A percentile compares a stretch with the other conserved stretches of the same genome.
phyloP scores from a whole-genome alignment of 169 alveolate species.

The Plasmodium coatneyi region DNA sequence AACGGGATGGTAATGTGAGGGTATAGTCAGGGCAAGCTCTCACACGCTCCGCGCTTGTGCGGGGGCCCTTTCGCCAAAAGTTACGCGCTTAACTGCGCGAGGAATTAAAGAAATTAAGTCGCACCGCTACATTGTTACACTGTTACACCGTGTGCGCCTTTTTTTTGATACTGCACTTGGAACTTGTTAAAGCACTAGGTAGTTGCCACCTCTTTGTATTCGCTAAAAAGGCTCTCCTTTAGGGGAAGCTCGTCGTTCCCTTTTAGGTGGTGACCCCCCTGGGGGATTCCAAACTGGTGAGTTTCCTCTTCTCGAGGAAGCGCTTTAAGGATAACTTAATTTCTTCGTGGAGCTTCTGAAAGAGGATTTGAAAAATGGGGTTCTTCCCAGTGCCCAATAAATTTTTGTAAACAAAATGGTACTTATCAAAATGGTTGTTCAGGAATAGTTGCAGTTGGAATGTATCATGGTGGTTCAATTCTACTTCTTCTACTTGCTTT shows the following conservation, averaged over 20 bases:
- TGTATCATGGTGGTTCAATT: neutral
- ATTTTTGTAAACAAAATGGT: conserved; percentile 31
- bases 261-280: neutral
- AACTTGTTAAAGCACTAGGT: neutral
- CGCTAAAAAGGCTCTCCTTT: neutral
- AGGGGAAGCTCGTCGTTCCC: neutral
- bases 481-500: neutral
- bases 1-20: no score
- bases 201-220: neutral
- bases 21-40: neutral
- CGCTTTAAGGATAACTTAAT: conserved; percentile 33
- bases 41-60: neutral
- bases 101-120: neutral
- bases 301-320: neutral
- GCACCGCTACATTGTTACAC: neutral
- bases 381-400: conserved; percentile 20
- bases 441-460: conserved; percentile 35
- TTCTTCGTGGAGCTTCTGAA: conserved; percentile 27
- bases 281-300: neutral
- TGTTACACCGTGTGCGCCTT: neutral
- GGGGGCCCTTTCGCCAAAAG: neutral
- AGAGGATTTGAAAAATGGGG: conserved; percentile 21
- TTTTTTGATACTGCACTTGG: neutral
- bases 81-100: neutral
- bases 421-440: conserved; percentile 56